Percentiles rank a stretch among this genome's conserved stretches.
These are phyloP conservation scores for Xylaria sp. DNA, from an alignment of 2,329 filamentous ascomycete genomes.

Conservation along the genomic window DNA sequence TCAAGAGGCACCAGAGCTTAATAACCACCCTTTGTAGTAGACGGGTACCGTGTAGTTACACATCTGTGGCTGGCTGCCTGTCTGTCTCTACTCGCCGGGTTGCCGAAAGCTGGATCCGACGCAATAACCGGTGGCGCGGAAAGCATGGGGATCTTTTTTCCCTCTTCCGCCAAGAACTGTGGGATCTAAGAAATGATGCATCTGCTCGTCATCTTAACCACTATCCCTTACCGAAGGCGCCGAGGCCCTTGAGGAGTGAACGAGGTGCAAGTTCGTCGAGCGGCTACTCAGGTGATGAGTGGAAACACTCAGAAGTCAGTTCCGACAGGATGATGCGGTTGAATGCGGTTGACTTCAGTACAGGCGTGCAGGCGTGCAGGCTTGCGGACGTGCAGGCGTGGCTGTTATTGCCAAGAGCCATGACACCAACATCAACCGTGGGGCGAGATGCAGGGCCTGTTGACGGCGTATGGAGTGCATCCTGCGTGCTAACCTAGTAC, in stretches of 20 bases:
- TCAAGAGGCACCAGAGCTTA: slow-evolving; percentile 10
- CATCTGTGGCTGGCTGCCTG: slow-evolving; percentile 7
- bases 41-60: slow-evolving; percentile 8
- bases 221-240: background rate
- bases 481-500: background rate
- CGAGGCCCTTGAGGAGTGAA: background rate
- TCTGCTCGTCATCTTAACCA: background rate
- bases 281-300: background rate
- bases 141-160: background rate
- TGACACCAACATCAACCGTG: slow-evolving; percentile 27
- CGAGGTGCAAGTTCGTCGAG: background rate
- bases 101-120: slow-evolving; percentile 9
- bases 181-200: background rate
- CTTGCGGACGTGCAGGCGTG: slow-evolving; percentile 22
- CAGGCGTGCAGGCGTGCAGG: background rate
- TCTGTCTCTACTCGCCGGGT: slow-evolving; percentile 2
- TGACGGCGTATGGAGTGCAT: slow-evolving; percentile 12
- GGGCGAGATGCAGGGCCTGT: slow-evolving; percentile 22
- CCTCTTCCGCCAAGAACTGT: background rate
- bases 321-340: background rate
- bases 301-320: background rate
- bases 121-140: background rate
- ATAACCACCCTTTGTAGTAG: slow-evolving; percentile 2
- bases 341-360: background rate
- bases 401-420: slow-evolving; percentile 22